phyloP scores from a whole-genome alignment of 2,329 filamentous ascomycete genomes.

The Aplosporella prunicola region DNA sequence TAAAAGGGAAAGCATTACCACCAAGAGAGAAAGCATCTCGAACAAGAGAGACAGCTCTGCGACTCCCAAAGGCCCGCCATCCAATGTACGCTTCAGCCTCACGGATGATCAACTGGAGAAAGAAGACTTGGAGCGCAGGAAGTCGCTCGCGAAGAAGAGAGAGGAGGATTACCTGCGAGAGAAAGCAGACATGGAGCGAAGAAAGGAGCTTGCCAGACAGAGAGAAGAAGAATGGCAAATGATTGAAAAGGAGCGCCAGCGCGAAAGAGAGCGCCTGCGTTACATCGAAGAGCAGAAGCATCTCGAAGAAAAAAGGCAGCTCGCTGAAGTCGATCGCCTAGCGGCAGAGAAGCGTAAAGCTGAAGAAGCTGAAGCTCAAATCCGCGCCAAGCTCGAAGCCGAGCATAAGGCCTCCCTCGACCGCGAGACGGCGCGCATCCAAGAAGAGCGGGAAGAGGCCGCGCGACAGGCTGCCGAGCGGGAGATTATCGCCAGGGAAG shows the following conservation, averaged over 20 bases:
- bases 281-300: conserved; percentile 13
- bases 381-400: conserved; percentile 16
- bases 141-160: conserved; percentile 20
- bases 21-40: too few relatives aligned
- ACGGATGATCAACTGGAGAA: conserved; percentile 47
- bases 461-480: conserved; percentile 13
- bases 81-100: conserved; percentile 48
- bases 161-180: conserved; percentile 14
- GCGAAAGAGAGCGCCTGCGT: conserved; percentile 16
- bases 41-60: too few relatives aligned
- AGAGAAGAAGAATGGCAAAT: background rate
- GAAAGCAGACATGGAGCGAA: conserved; percentile 11
- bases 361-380: conserved; percentile 16
- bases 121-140: conserved; percentile 31
- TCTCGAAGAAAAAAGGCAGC: conserved; percentile 17
- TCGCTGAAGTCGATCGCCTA: conserved; percentile 14
- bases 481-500: conserved; percentile 19
- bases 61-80: conserved; percentile 21
- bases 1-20: too few relatives aligned
- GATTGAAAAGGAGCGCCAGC: background rate
- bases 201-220: too few relatives aligned
- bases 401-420: conserved; percentile 16
- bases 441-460: conserved; percentile 18
- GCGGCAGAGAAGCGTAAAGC: conserved; percentile 15
- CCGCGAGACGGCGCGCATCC: conserved; percentile 25